Evolutionary conservation across 2,329 filamentous ascomycete genomes (phyloP).

Genomic region (Emergomyces africanus): DNA sequence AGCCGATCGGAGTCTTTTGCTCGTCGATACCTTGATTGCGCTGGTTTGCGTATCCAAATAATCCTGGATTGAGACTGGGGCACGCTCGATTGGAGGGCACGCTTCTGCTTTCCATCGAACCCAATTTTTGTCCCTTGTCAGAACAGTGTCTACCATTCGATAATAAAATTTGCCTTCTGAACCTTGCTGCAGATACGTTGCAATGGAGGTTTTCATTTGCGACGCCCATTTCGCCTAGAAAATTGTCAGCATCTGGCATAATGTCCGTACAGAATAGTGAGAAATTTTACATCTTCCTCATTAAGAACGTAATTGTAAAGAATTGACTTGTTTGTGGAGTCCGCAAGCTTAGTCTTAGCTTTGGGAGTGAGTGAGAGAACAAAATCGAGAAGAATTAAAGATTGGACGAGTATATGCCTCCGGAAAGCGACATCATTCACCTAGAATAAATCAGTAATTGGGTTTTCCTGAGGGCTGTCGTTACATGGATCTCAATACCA

Average conservation of each 20-base stretch:
- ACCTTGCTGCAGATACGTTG: conserved; percentile 68
- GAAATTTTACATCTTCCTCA: conserved; percentile 60
- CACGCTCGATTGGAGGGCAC: conserved; percentile 73
- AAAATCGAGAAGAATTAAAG: conserved; percentile 89
- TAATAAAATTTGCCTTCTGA: conserved; percentile 84
- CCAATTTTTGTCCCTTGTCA: conserved; percentile 97
- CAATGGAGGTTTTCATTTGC: conserved; percentile 65
- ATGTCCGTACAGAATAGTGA: background rate
- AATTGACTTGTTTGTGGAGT: conserved; percentile 73
- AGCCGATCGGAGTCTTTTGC: conserved; percentile 55
- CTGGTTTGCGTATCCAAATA: conserved; percentile 57
- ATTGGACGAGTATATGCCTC: conserved; percentile 87
- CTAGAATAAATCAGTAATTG: conserved; percentile 29
- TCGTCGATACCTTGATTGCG: conserved; percentile 53
- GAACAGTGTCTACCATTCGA: conserved; percentile 91
- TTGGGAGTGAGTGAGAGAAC: conserved; percentile 76
- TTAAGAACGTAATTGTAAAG: conserved; percentile 66
- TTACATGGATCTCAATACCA: conserved; percentile 14
- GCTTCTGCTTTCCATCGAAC: conserved; percentile 95
- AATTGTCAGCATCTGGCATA: background rate
- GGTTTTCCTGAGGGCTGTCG: conserved; percentile 12
- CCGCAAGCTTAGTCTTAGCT: conserved; percentile 65
- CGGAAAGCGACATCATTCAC: conserved; percentile 91
- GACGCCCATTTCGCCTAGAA: conserved; percentile 67
- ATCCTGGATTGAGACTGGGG: conserved; percentile 54